These are phyloP conservation scores for Phytophthora multivora DNA, from an alignment of 352 stramenopile genomes.

Conservation along the genomic window DNA sequence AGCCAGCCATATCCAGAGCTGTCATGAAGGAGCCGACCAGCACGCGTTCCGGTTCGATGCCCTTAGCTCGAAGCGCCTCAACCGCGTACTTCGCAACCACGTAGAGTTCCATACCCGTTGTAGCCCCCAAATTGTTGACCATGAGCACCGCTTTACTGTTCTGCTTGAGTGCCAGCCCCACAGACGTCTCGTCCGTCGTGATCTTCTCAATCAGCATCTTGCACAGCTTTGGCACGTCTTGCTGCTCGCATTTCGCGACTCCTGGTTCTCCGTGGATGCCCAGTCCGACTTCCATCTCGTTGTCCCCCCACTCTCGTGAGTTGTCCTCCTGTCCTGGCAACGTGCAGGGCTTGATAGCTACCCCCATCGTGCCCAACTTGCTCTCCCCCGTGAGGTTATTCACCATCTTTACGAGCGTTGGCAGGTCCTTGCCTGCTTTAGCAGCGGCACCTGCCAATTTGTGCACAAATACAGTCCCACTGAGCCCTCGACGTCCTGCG, in stretches of 20 bases:
- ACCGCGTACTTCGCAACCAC: conserved; percentile 89
- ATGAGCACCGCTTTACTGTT: conserved; percentile 78
- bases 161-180: conserved; percentile 44
- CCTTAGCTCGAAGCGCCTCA: conserved; percentile 56
- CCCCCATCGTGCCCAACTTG: conserved; percentile 93
- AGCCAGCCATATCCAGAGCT: conserved; percentile 96
- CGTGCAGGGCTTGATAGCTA: conserved; percentile 95
- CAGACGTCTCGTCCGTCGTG: conserved; percentile 34
- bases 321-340: conserved; percentile 86
- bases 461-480: conserved; percentile 97
- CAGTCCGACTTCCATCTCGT: conserved; percentile 93
- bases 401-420: conserved; percentile 71
- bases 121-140: conserved; percentile 97
- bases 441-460: conserved; percentile 95
- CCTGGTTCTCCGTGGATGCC: conserved; percentile 96
- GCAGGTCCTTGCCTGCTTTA: conserved; percentile 76
- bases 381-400: conserved; percentile 54
- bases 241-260: conserved; percentile 62
- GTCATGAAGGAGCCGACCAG: conserved; percentile 97
- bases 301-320: conserved; percentile 62
- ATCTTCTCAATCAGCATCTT: conserved; percentile 64
- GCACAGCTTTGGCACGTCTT: conserved; percentile 54
- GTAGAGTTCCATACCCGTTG: conserved; percentile 96
- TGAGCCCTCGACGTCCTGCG: conserved; percentile 95
- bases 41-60: conserved; percentile 84